Conservation (phyloP, 805 yeast genomes). For the Metschnikowia picachoensis region DNA sequence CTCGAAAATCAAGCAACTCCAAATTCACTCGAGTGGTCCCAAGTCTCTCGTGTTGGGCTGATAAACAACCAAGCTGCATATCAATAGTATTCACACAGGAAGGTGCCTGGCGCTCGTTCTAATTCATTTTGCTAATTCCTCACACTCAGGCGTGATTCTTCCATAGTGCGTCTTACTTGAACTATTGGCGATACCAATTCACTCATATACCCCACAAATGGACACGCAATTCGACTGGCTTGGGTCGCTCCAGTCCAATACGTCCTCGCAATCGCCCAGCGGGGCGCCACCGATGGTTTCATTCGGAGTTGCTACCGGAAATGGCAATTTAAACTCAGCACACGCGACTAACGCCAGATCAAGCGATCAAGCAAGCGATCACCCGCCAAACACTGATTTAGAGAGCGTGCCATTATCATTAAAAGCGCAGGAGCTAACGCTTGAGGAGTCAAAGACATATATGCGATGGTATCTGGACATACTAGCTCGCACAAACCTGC, state of each 20-base stretch:
- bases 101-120: too few relatives aligned
- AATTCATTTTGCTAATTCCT: too few relatives aligned
- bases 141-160: too few relatives aligned
- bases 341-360: too few relatives aligned
- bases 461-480: constrained; percentile 92
- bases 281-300: constrained; percentile 14
- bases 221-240: constrained; percentile 17
- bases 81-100: too few relatives aligned
- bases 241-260: not conserved
- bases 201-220: not conserved
- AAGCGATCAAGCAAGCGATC: too few relatives aligned
- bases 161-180: too few relatives aligned
- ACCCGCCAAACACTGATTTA: constrained; percentile 22
- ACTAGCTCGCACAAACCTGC: constrained; percentile 62
- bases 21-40: not conserved
- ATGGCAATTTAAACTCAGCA: not conserved
- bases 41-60: too few relatives aligned
- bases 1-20: not conserved
- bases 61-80: too few relatives aligned
- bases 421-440: constrained; percentile 63
- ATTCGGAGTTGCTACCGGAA: constrained; percentile 1
- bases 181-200: not conserved
- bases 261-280: not conserved
- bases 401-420: constrained; percentile 56
- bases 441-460: constrained; percentile 78